Conservation (phyloP, 345 rosid genomes). For the Aquilaria malaccensis region DNA sequence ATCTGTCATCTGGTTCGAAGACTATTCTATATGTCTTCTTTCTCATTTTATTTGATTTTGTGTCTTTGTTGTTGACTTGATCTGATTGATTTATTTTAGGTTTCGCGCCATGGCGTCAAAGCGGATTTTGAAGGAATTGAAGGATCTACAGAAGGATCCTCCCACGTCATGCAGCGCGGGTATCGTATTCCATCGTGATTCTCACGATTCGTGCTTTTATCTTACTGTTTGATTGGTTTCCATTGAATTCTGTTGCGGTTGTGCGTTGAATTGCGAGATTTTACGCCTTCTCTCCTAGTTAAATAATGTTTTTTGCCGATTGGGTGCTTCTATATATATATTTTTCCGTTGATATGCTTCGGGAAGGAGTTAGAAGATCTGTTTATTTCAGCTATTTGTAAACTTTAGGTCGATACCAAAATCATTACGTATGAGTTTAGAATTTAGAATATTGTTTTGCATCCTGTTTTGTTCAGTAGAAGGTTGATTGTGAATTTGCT, state of each 20-base stretch:
- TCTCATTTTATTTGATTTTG: neutral
- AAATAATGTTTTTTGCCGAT: too few relatives aligned
- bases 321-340: neutral
- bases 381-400: too few relatives aligned
- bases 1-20: constrained; percentile 12
- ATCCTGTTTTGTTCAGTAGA: too few relatives aligned
- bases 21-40: constrained; percentile 6
- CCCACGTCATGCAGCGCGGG: constrained; percentile 84
- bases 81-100: constrained; percentile 17
- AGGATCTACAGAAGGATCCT: constrained; percentile 84
- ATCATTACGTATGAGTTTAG: too few relatives aligned
- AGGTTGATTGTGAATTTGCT: too few relatives aligned
- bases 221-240: neutral
- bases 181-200: constrained; percentile 2
- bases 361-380: too few relatives aligned
- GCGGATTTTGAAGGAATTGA: constrained; percentile 78
- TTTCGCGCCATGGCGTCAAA: constrained; percentile 57
- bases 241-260: neutral
- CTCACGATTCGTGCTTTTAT: too few relatives aligned
- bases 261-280: neutral
- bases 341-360: too few relatives aligned
- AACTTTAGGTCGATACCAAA: too few relatives aligned
- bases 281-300: neutral
- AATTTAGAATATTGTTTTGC: too few relatives aligned
- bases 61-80: constrained; percentile 2